Evolutionary conservation across 2,329 filamentous ascomycete species (phyloP), one percentile per base, ranked within the genome.

Genomic region (Drechslerella dactyloides): DNA sequence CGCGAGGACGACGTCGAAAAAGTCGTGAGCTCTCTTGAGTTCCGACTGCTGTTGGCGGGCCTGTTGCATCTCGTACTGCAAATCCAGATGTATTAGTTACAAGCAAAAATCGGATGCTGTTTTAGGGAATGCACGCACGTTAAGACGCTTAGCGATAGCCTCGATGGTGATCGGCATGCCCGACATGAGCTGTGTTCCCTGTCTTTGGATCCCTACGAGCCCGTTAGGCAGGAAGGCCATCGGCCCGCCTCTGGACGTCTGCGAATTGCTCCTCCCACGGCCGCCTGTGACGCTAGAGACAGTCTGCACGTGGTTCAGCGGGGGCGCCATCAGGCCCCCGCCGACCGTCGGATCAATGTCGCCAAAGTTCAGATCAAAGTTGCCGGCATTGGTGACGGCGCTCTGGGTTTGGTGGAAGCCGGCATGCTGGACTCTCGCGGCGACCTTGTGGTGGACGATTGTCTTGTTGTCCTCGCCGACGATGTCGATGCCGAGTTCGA

Each of bases 391-490:
- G 10, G 88, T 85, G 50, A 85, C 88, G 74, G 33, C 50, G 5
- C 40, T 15, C 10, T 59, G 27, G 1, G 55, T 37, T 13, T 72
- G 68, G 35, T 93, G 86, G 74, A 93, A 89, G 5, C 94, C 94
- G 42, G 94, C 92, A 81, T 97, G 91, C 79, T 99, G 94, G 63
- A 99, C 92, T 79, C 96, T 96, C 63, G 94, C 93, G 19, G 93
- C 93, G 53, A 99, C 94, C 79, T 99, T 99, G 82, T 97, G 94
- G 78, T 99, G 94, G 13, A 99, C 93, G 27, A 99, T 92, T 0
- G 93, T 97, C 81, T 96, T 97, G 79, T 97, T 93, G 79, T 99
- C 94, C 79, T 99, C 94, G 80, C 91, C 96, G 57, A 99, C 93
- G 78, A 99, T 99, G 78, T 99, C 94, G 77, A 99, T 99, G 63